Evolutionary conservation across 345 rosid genomes (phyloP).

Genomic region (Murraya paniculata): DNA sequence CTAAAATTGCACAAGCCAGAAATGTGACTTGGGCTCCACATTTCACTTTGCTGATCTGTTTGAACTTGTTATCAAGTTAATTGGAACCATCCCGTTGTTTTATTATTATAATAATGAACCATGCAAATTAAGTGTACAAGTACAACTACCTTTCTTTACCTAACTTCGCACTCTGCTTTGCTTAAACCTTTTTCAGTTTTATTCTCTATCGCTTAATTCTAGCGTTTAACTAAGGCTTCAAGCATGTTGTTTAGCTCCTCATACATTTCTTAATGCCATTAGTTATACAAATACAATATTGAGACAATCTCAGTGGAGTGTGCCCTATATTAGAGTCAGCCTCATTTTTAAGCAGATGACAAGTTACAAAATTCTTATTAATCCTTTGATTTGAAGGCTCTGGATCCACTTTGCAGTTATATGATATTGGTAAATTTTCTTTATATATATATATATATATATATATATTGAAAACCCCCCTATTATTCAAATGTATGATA

Average conservation of each 20-base stretch:
- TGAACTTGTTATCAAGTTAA: background rate
- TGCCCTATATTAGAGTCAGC: background rate
- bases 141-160: background rate
- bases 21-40: slow-evolving; percentile 7
- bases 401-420: background rate
- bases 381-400: background rate
- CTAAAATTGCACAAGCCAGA: background rate
- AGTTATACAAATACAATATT: background rate
- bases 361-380: background rate
- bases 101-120: too few relatives aligned
- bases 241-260: background rate
- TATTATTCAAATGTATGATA: too few relatives aligned
- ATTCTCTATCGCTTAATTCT: background rate
- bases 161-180: slow-evolving; percentile 1
- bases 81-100: slow-evolving; percentile 3
- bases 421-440: background rate
- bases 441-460: too few relatives aligned
- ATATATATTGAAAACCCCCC: too few relatives aligned
- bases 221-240: background rate
- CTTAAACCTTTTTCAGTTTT: background rate
- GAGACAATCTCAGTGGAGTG: background rate
- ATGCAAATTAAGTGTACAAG: too few relatives aligned
- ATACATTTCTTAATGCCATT: background rate
- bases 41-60: background rate
- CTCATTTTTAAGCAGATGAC: background rate